Conservation (phyloP, 176 grass and related monocot genomes). For the Tuctoria greenei region DNA sequence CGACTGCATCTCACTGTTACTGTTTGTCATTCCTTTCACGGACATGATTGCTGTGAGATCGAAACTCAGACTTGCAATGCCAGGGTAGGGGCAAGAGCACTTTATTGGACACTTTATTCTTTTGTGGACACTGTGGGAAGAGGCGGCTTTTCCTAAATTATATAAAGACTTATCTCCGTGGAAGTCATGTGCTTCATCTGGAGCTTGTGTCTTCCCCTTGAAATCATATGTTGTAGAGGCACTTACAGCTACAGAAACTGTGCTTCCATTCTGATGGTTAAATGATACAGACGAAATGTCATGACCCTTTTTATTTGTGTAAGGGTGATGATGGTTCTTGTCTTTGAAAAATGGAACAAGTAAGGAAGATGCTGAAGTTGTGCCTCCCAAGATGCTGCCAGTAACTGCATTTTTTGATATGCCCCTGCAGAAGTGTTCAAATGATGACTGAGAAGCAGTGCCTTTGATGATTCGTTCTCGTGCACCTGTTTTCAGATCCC, state of each 20-base stretch:
- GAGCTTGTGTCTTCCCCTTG: constrained; percentile 52
- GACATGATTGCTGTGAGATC: constrained; percentile 87
- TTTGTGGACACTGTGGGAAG: constrained; percentile 35
- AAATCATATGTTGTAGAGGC: constrained; percentile 32
- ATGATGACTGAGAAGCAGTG: constrained; percentile 70
- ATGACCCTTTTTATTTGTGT: constrained; percentile 31
- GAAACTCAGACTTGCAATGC: constrained; percentile 85
- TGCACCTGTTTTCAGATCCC: constrained; percentile 92
- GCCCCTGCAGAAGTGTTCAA: constrained; percentile 88
- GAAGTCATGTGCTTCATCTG: constrained; percentile 39
- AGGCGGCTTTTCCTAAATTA: constrained; percentile 40
- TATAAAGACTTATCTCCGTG: constrained; percentile 51
- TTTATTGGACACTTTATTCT: constrained; percentile 74
- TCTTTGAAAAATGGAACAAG: constrained; percentile 73
- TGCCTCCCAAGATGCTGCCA: constrained; percentile 83
- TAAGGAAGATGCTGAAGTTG: constrained; percentile 84
- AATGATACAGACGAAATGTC: constrained; percentile 30
- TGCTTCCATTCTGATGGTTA: constrained; percentile 44
- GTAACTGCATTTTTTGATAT: constrained; percentile 83
- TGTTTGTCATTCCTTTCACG: constrained; percentile 42
- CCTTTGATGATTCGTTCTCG: constrained; percentile 72
- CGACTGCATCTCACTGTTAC: constrained; percentile 35
- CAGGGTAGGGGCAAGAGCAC: constrained; percentile 83
- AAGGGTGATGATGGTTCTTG: constrained; percentile 29
- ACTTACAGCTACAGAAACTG: constrained; percentile 34